Base-by-base conservation (phyloP, 176 grass and related monocot species). In the Ensete glaucum region DNA sequence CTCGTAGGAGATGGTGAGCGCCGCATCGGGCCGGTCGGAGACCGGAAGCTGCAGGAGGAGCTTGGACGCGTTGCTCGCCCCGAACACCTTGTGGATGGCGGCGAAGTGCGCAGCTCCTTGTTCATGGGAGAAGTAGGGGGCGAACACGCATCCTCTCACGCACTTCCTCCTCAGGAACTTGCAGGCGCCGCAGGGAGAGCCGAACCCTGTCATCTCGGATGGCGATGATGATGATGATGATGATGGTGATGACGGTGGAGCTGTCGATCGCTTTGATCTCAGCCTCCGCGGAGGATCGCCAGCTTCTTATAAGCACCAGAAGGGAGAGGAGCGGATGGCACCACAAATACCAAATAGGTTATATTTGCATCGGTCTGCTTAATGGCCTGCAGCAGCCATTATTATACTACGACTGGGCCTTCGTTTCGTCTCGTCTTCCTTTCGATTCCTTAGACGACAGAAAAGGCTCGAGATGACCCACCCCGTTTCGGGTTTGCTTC, bases 161-260 rank as follows among this genome's bases (percentile, higher is more conserved):
- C 94, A 98, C 85, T 89, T 98, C 83, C 94, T 93, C 17, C 94
- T 85, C 50, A 98, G 79, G 77, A 93, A 98, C 80, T 93, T 98
- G 90, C 94, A 98, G 9, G 94, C 94, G 0, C 94, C 94, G 21
- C 94, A 98, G 58, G 90, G 90, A 85, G 94, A 93, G 73, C 89
- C 85, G 80, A 85, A 62, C 64, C 84, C 88, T 84, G 87, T 59
- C 93, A 96, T 96, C 58, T 65, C 67, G 24, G 48, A 1, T 76
- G 24, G 53, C 1, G 15, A 25, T 25, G 24, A 25, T 6, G 34
- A 43, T 23, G 22, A 23, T 23, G 22, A 23, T 6, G 34, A 5
- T 6, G n/a, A n/a, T n/a, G 34, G 5, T 43, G 34, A 23, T 6
- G 34, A 43, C 34, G 34, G 5, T 43, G 34, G 34, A 43, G 34